Evolutionary conservation across 2,329 filamentous ascomycete species (phyloP).

Genomic region (Escovopsis sp.): DNA sequence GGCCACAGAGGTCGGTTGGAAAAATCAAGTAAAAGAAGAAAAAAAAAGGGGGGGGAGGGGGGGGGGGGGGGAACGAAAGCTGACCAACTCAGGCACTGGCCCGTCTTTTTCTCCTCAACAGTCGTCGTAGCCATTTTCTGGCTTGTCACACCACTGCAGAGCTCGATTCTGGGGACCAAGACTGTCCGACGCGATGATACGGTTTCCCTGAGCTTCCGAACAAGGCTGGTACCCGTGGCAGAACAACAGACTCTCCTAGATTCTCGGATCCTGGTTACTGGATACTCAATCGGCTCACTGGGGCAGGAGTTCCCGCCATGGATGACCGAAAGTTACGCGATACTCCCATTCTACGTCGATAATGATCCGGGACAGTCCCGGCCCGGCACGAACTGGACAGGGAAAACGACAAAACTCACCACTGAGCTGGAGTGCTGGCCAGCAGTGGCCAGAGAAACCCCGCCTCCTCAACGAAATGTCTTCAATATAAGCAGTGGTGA

Average conservation of each 20-base stretch:
- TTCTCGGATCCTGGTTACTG: conserved; percentile 25
- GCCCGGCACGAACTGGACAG: conserved; percentile 13
- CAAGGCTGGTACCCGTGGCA: conserved; percentile 7
- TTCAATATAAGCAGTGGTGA: background rate
- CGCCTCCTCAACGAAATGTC: background rate
- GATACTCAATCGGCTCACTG: conserved; percentile 31
- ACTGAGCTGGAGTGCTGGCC: conserved; percentile 26
- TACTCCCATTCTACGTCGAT: conserved; percentile 25
- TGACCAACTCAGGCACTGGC: no score
- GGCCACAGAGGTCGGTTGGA: no score
- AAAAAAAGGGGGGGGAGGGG: no score
- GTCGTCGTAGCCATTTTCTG: conserved; percentile 38
- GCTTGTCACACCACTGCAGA: conserved; percentile 39
- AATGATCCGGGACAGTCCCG: background rate
- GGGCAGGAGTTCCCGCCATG: conserved; percentile 28
- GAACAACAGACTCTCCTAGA: conserved; percentile 15
- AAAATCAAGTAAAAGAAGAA: no score
- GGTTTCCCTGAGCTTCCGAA: background rate
- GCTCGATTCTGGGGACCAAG: conserved; percentile 34
- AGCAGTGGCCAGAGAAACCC: conserved; percentile 7
- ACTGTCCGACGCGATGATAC: conserved; percentile 12
- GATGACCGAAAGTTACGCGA: conserved; percentile 25
- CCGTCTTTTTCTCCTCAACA: conserved; percentile 22
- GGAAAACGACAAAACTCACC: conserved; percentile 15
- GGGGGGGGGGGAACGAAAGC: no score